phyloP scores from a whole-genome alignment of 2,329 filamentous ascomycete genomes.

The Paracamarosporium sp. region DNA sequence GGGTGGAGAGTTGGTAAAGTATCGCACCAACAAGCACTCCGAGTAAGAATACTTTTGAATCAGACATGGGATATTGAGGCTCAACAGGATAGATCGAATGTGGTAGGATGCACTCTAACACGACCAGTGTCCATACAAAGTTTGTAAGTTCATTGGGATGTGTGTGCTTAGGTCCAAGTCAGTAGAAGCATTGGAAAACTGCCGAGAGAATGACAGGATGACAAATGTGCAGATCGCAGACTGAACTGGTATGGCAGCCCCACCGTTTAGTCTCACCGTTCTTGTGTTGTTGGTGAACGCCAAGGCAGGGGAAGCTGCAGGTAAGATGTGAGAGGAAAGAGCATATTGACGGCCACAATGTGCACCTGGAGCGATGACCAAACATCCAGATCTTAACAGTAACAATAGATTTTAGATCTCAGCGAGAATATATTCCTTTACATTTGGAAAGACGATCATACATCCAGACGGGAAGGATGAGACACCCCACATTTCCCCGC shows the following conservation, averaged over 20 bases:
- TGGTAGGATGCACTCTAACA: no score
- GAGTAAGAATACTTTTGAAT: neutral
- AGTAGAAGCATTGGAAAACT: neutral
- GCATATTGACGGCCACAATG: neutral
- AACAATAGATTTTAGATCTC: no score
- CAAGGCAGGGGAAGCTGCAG: neutral
- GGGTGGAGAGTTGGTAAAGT: slow-evolving; percentile 2
- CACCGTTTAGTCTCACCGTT: neutral
- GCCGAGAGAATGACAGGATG: neutral
- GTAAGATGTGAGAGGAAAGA: neutral
- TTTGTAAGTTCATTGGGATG: no score
- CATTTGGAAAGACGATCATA: neutral
- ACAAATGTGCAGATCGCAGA: neutral
- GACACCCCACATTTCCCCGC: slow-evolving; percentile 16
- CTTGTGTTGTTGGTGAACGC: neutral
- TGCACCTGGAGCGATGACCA: no score
- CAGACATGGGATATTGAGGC: neutral
- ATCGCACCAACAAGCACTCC: neutral
- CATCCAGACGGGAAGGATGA: neutral
- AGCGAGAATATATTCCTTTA: neutral
- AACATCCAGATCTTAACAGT: no score
- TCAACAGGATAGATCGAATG: neutral
- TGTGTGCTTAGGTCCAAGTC: neutral
- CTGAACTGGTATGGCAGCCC: neutral
- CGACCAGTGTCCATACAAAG: neutral